A percentile compares a stretch with the other conserved stretches of the same genome.
Evolutionary conservation across 1,284 basidiomycete genomes (phyloP).

Genomic region (Microbotryum lychnidis-dioicae): DNA sequence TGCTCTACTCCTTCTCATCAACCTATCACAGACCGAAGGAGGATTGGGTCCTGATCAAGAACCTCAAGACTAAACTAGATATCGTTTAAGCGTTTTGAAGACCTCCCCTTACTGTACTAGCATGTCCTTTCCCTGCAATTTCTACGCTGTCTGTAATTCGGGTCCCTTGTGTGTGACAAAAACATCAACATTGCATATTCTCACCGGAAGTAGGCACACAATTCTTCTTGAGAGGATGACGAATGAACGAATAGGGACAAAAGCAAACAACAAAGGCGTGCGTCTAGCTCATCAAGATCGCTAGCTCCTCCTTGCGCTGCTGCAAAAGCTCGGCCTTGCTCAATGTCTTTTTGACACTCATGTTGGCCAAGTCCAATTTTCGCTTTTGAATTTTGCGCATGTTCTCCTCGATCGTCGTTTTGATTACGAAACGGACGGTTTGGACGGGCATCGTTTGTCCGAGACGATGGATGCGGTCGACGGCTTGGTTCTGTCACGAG

Average conservation of each 20-base stretch:
- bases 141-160: no score
- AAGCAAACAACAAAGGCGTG: neutral
- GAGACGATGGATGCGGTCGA: conserved; percentile 65
- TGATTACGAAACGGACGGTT: conserved; percentile 86
- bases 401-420: conserved; percentile 74
- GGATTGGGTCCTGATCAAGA: conserved; percentile 91
- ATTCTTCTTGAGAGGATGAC: neutral
- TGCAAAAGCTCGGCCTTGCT: conserved; percentile 35
- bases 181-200: no score
- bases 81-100: conserved; percentile 36
- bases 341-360: conserved; percentile 35
- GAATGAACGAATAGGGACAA: neutral
- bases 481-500: conserved; percentile 57
- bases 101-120: no score
- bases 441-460: conserved; percentile 84
- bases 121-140: no score
- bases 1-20: conserved; percentile 3
- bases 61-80: conserved; percentile 68
- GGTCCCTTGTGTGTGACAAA: no score
- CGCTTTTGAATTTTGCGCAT: conserved; percentile 73
- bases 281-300: conserved; percentile 27
- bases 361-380: conserved; percentile 79
- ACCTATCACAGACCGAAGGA: conserved; percentile 69
- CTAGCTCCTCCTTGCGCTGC: conserved; percentile 34
- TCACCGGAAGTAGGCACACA: no score